A percentile compares a stretch with the other conserved stretches of the same genome.
These are phyloP conservation scores for Aspergillus ustus DNA, from an alignment of 2,329 filamentous ascomycete species.

Conservation along the genomic window DNA sequence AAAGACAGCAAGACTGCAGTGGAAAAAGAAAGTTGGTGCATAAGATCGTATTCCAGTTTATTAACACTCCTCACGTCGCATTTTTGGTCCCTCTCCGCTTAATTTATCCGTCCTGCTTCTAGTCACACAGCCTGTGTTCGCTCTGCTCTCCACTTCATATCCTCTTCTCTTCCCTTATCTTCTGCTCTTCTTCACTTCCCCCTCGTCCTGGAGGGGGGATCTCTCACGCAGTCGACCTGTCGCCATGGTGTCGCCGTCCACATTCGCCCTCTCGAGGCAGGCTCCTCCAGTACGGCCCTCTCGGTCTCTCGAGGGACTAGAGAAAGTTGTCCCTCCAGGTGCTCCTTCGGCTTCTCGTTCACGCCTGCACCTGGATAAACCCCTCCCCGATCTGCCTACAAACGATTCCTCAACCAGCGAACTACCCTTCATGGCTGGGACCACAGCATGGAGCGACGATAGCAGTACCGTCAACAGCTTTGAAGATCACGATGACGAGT, in stretches of 20 bases:
- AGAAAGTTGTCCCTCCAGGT: conserved; percentile 40
- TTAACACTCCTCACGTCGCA: conserved; percentile 4
- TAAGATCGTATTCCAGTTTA: not conserved
- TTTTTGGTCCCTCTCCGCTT: conserved; percentile 12
- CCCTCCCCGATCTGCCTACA: conserved; percentile 37
- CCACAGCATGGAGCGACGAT: conserved; percentile 36
- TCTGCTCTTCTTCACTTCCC: conserved; percentile 1
- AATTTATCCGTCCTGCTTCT: conserved; percentile 8
- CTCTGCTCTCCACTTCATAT: not conserved
- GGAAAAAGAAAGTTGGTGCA: conserved; percentile 9
- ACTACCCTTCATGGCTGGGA: conserved; percentile 25
- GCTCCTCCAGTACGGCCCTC: conserved; percentile 41
- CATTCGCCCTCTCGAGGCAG: conserved; percentile 26
- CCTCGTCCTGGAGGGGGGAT: conserved; percentile 1
- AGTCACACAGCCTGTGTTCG: conserved; percentile 4
- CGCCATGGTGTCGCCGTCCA: conserved; percentile 31
- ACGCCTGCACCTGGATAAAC: conserved; percentile 35
- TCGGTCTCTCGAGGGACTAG: conserved; percentile 43
- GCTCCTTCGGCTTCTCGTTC: conserved; percentile 22
- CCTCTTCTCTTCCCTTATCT: not conserved
- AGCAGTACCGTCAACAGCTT: conserved; percentile 34
- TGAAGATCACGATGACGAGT: conserved; percentile 14
- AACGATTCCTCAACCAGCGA: conserved; percentile 29
- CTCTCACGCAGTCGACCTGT: not conserved
- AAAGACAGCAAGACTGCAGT: not conserved